A percentile compares a stretch with the other conserved stretches of the same genome.
These are phyloP conservation scores for Mrakia blollopis DNA, from an alignment of 768 basidiomycete species.

Conservation along the genomic window DNA sequence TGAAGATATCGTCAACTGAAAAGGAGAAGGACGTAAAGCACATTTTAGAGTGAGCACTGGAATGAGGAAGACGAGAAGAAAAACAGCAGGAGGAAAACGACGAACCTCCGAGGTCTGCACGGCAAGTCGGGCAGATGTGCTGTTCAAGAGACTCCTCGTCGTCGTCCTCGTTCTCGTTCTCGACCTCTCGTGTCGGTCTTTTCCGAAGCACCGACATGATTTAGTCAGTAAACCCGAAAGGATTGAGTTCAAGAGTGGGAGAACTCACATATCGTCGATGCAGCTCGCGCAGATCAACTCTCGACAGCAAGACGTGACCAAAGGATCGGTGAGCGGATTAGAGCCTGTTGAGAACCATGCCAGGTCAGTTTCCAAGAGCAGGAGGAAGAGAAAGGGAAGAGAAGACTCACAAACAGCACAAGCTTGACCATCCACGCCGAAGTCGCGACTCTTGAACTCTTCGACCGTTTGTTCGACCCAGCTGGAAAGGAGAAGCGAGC, in stretches of 20 bases:
- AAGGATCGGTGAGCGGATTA: neutral
- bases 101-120: neutral
- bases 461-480: neutral
- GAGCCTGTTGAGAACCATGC: neutral
- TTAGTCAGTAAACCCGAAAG: neutral
- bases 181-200: neutral
- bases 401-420: conserved; percentile 15
- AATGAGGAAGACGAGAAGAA: neutral
- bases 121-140: neutral
- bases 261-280: neutral
- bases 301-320: conserved; percentile 1
- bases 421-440: neutral
- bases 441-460: neutral
- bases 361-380: neutral
- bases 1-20: neutral
- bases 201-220: too few species aligned
- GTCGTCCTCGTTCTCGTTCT: neutral
- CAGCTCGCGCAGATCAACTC: neutral
- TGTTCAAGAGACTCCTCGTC: neutral
- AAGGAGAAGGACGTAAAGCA: neutral
- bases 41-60: too few species aligned
- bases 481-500: neutral
- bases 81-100: neutral
- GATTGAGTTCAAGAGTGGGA: neutral
- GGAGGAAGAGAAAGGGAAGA: neutral